phyloP scores from a whole-genome alignment of 106 monocot genomes.

The Dendrobium nobile region DNA sequence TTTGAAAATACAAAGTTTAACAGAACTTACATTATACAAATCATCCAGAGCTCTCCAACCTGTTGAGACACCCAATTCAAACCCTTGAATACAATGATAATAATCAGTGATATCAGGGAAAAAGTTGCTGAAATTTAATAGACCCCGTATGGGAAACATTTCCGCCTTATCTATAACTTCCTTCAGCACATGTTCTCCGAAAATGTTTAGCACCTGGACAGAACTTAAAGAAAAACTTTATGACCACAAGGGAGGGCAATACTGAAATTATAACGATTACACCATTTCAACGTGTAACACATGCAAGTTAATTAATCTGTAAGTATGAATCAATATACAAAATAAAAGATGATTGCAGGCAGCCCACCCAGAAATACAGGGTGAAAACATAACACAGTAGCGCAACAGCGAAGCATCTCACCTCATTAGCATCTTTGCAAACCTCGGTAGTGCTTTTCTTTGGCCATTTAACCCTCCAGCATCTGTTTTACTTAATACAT shows the following conservation, averaged over 20 bases:
- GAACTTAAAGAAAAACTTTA: neutral
- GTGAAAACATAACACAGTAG: neutral
- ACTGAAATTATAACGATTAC: too few species aligned
- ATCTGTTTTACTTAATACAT: slow-evolving; percentile 20
- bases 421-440: slow-evolving; percentile 53
- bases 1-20: slow-evolving; percentile 5
- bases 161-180: slow-evolving; percentile 67
- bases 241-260: neutral
- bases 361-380: neutral
- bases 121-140: slow-evolving; percentile 71
- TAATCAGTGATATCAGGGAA: slow-evolving; percentile 76
- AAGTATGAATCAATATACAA: neutral
- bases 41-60: slow-evolving; percentile 74
- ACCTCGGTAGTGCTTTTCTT: slow-evolving; percentile 25
- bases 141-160: slow-evolving; percentile 75
- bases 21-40: slow-evolving; percentile 60
- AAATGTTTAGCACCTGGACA: slow-evolving; percentile 52
- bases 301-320: neutral
- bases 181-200: slow-evolving; percentile 42
- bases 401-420: neutral
- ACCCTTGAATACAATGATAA: slow-evolving; percentile 43
- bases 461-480: slow-evolving; percentile 45
- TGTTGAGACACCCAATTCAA: slow-evolving; percentile 71
- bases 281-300: neutral
- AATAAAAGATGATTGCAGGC: neutral